Evolutionary conservation across 306 rosid species (phyloP).

Genomic region (Pterocarpus santalinus): DNA sequence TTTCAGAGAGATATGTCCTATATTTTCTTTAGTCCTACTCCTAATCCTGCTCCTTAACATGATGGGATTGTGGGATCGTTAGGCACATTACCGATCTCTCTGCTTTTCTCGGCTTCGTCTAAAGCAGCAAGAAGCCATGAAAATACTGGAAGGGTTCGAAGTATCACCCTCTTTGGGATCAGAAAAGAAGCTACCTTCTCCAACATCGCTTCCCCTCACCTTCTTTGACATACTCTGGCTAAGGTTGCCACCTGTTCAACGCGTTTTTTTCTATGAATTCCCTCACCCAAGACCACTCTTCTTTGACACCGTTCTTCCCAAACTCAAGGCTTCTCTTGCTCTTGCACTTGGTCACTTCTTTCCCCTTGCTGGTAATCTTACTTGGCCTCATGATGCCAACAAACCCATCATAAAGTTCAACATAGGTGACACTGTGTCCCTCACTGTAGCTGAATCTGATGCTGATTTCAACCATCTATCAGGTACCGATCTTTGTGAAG

Average conservation of each 20-base stretch:
- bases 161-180: slow-evolving; percentile 17
- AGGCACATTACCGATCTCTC: not conserved
- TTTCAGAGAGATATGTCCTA: no score
- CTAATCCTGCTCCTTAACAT: not conserved
- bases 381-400: slow-evolving; percentile 49
- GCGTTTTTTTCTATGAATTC: slow-evolving; percentile 47
- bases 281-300: slow-evolving; percentile 23
- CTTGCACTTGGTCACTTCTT: slow-evolving; percentile 37
- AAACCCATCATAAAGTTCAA: slow-evolving; percentile 36
- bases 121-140: slow-evolving; percentile 8
- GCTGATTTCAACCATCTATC: slow-evolving; percentile 50
- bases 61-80: not conserved
- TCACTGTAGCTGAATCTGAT: slow-evolving; percentile 54
- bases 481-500: slow-evolving; percentile 7
- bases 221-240: slow-evolving; percentile 59
- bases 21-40: no score
- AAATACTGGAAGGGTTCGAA: not conserved
- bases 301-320: slow-evolving; percentile 46
- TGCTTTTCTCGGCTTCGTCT: not conserved
- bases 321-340: slow-evolving; percentile 55
- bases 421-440: slow-evolving; percentile 35
- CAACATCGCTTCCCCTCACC: slow-evolving; percentile 47
- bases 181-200: not conserved
- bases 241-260: slow-evolving; percentile 53
- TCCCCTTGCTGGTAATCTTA: slow-evolving; percentile 51